phyloP scores from a whole-genome alignment of 1,284 basidiomycete genomes.

The Sporisorium sorghi region DNA sequence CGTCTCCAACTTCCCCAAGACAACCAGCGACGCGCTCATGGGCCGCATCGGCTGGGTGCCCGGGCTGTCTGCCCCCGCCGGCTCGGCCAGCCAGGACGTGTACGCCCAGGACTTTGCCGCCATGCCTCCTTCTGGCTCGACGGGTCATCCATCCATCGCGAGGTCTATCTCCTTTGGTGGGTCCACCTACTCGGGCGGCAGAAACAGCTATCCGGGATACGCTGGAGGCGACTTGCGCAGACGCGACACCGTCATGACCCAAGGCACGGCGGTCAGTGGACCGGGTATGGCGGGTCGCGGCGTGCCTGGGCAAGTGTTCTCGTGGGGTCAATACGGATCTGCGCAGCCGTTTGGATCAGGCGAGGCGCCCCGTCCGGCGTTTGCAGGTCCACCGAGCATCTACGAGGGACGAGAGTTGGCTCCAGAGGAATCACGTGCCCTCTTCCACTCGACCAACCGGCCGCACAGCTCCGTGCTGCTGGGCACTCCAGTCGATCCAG shows the following conservation, averaged over 20 bases:
- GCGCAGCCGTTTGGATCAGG: slow-evolving; percentile 45
- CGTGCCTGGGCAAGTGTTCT: slow-evolving; percentile 61
- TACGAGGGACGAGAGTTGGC: slow-evolving; percentile 51
- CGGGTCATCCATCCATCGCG: slow-evolving; percentile 28
- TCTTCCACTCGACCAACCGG: slow-evolving; percentile 54
- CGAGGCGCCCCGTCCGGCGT: slow-evolving; percentile 45
- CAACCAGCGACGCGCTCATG: slow-evolving; percentile 42
- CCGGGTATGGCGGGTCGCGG: slow-evolving; percentile 63
- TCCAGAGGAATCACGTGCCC: slow-evolving; percentile 46
- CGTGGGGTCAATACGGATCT: slow-evolving; percentile 57
- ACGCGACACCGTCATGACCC: slow-evolving; percentile 62
- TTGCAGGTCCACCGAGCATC: slow-evolving; percentile 60
- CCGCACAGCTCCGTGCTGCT: slow-evolving; percentile 47
- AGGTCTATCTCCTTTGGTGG: slow-evolving; percentile 46
- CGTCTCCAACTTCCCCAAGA: slow-evolving; percentile 57
- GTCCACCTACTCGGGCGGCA: slow-evolving; percentile 28
- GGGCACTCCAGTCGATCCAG: slow-evolving; percentile 34
- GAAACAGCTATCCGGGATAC: slow-evolving; percentile 34
- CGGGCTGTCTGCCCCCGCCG: slow-evolving; percentile 50
- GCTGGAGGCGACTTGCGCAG: slow-evolving; percentile 45
- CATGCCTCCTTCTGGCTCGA: slow-evolving; percentile 10
- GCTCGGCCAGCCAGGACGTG: neutral
- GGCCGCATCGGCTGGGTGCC: slow-evolving; percentile 63
- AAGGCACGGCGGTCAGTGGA: slow-evolving; percentile 51
- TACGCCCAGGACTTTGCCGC: slow-evolving; percentile 4